These are phyloP conservation scores for Psilocybe cubensis DNA, from an alignment of 768 basidiomycete genomes.

Conservation along the genomic window DNA sequence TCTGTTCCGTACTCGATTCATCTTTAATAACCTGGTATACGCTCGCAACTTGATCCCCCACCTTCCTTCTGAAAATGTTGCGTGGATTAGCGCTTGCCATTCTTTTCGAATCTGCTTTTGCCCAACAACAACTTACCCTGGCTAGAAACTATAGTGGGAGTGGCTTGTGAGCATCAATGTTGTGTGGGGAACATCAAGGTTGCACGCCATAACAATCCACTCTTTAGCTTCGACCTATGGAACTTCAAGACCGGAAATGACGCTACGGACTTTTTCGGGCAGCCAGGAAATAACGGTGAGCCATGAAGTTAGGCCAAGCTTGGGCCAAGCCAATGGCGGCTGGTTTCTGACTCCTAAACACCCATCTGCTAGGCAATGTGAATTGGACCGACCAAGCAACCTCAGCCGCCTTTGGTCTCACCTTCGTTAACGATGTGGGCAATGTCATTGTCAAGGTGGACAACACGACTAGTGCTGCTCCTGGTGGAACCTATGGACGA, in stretches of 20 bases:
- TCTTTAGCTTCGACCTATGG: slow-evolving; percentile 11
- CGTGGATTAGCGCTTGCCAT: neutral
- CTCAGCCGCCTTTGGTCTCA: neutral
- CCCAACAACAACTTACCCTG: neutral
- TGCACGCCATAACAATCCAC: neutral
- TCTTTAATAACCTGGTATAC: neutral
- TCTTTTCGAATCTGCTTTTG: neutral
- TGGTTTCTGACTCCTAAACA: neutral
- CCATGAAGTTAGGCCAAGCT: neutral
- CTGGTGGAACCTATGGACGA: slow-evolving; percentile 1
- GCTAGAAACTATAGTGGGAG: neutral
- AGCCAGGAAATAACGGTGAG: slow-evolving; percentile 6
- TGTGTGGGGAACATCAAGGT: neutral
- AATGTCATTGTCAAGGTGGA: slow-evolving; percentile 15
- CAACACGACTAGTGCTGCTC: slow-evolving; percentile 6
- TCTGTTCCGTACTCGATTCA: neutral
- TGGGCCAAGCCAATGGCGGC: neutral
- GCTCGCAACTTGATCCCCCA: neutral
- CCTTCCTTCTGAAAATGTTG: neutral
- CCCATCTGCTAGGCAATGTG: slow-evolving; percentile 3
- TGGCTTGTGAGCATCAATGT: neutral
- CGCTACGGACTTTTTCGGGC: slow-evolving; percentile 2
- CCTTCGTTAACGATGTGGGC: slow-evolving; percentile 6
- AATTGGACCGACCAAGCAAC: slow-evolving; percentile 9
- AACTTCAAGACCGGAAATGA: slow-evolving; percentile 9